Conservation (phyloP, 768 basidiomycete species). For the Tricholoma sp. region DNA sequence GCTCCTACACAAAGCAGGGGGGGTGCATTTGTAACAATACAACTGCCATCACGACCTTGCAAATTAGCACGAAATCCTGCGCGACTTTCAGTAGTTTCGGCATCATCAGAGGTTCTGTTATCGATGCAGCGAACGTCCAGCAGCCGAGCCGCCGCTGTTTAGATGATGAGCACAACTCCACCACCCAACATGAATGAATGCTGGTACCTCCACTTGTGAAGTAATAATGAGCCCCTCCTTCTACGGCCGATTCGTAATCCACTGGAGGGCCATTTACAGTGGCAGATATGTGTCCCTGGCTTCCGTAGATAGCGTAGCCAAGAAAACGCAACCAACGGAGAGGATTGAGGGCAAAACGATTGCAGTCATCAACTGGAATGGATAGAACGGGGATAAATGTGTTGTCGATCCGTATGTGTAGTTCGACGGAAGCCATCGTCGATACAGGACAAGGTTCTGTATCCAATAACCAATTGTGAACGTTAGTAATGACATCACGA, state of each 20-base stretch:
- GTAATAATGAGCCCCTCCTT: no score
- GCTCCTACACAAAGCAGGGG: background rate
- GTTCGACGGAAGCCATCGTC: no score
- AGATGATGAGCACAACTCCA: background rate
- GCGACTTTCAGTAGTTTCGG: background rate
- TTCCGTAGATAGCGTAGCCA: conserved; percentile 12
- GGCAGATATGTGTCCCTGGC: conserved; percentile 5
- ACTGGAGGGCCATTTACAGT: conserved; percentile 9
- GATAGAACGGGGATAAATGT: background rate
- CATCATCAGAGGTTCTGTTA: background rate
- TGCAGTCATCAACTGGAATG: conserved; percentile 3
- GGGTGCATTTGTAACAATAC: background rate
- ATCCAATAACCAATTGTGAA: no score
- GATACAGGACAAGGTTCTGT: no score
- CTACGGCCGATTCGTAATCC: conserved; percentile 7
- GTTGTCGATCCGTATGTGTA: background rate
- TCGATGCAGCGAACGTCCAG: background rate
- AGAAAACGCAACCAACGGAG: conserved; percentile 16
- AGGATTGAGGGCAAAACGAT: conserved; percentile 7
- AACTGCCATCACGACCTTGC: background rate
- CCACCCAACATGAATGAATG: background rate
- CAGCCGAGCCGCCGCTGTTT: background rate
- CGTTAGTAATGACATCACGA: no score
- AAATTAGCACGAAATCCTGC: background rate
- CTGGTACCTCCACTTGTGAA: no score